Evolutionary conservation across 805 yeast species (phyloP).

Genomic region (Clavispora phyllophila): DNA sequence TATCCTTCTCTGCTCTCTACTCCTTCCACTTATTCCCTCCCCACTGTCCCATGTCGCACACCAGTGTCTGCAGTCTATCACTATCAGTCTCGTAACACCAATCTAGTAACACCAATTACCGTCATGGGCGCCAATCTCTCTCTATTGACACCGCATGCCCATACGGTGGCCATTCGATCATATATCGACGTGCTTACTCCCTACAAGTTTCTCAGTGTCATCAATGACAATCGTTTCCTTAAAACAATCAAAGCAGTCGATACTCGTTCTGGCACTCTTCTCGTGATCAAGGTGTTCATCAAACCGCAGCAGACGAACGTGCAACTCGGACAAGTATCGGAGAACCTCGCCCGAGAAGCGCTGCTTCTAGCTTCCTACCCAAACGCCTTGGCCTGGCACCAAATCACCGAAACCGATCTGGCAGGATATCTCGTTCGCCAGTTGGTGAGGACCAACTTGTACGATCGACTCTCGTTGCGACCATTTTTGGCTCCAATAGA

Average conservation of each 20-base stretch:
- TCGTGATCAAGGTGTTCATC: conserved; percentile 71
- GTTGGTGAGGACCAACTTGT: conserved; percentile 69
- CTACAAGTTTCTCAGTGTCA: conserved; percentile 67
- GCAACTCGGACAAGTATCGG: conserved; percentile 21
- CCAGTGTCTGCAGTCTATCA: conserved; percentile 1
- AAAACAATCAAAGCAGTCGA: conserved; percentile 82
- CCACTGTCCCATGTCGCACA: too few relatives aligned
- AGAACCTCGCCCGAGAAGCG: conserved; percentile 30
- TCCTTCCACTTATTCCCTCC: too few relatives aligned
- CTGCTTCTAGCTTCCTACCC: conserved; percentile 38
- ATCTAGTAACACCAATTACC: too few relatives aligned
- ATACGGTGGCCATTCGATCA: conserved; percentile 87
- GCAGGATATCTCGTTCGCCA: conserved; percentile 91
- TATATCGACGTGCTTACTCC: conserved; percentile 76
- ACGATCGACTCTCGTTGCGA: conserved; percentile 79
- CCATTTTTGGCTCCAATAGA: conserved; percentile 83
- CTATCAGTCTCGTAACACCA: not conserved
- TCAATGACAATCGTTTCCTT: conserved; percentile 78
- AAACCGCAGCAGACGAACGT: conserved; percentile 50
- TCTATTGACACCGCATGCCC: conserved; percentile 81
- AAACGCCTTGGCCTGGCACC: conserved; percentile 66
- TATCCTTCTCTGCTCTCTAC: too few relatives aligned
- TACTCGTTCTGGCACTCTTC: conserved; percentile 56
- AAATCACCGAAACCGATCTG: conserved; percentile 79
- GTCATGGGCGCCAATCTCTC: conserved; percentile 86